phyloP scores from a whole-genome alignment of 495 filamentous ascomycete genomes.

The Rostrohypoxylon terebratum region DNA sequence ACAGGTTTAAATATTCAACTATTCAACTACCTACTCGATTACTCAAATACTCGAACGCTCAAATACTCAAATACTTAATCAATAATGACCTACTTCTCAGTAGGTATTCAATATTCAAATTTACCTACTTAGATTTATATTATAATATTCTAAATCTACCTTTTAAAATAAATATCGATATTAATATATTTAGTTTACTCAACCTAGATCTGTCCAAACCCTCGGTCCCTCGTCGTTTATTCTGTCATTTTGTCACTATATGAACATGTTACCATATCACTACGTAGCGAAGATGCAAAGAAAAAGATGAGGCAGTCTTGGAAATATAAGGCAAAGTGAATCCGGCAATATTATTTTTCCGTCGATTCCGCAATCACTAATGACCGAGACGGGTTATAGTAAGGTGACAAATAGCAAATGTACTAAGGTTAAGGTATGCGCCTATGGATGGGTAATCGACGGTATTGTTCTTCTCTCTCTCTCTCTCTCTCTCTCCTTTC shows the following conservation, averaged over 20 bases:
- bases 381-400: slow-evolving; percentile 27
- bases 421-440: not conserved
- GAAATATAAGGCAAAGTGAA: not conserved
- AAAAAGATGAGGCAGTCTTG: not conserved
- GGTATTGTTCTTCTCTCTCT: not conserved
- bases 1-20: slow-evolving; percentile 24
- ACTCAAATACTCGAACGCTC: no score
- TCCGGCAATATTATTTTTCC: slow-evolving; percentile 24
- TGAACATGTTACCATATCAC: not conserved
- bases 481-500: no score
- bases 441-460: slow-evolving; percentile 13
- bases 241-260: not conserved
- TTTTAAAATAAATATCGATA: not conserved
- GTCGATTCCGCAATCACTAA: slow-evolving; percentile 15
- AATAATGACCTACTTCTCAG: no score
- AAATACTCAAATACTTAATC: no score
- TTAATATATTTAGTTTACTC: slow-evolving; percentile 10
- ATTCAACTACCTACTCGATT: not conserved
- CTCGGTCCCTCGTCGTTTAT: no score
- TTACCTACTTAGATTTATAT: no score
- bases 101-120: no score
- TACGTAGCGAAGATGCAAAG: not conserved
- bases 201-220: not conserved
- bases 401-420: slow-evolving; percentile 15
- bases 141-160: slow-evolving; percentile 1